Percentiles rank a stretch among this genome's conserved stretches.
Evolutionary conservation across 106 monocot species (phyloP).

Genomic region (Dendrobium chrysotoxum): DNA sequence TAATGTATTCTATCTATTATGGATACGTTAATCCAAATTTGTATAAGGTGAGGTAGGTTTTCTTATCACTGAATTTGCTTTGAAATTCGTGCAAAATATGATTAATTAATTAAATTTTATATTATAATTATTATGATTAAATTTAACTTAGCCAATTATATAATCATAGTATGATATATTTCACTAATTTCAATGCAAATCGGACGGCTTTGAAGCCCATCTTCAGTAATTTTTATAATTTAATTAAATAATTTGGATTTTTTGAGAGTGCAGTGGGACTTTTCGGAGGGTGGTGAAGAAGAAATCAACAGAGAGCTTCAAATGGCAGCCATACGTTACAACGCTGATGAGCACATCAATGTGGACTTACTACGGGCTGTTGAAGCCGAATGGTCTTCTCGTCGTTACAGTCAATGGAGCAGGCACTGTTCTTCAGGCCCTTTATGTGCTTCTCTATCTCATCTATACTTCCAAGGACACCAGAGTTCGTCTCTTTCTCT

Average conservation of each 20-base stretch:
- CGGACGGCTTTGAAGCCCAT: too few species aligned
- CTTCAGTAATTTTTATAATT: not conserved
- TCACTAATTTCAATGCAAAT: too few species aligned
- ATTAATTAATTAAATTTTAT: too few species aligned
- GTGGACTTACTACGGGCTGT: conserved; percentile 62
- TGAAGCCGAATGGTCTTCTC: conserved; percentile 49
- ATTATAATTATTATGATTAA: too few species aligned
- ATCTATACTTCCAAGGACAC: conserved; percentile 34
- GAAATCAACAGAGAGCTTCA: conserved; percentile 43
- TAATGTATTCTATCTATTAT: not conserved
- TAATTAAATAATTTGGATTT: not conserved
- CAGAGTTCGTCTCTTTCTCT: conserved; percentile 16
- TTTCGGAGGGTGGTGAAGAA: conserved; percentile 46
- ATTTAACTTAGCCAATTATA: too few species aligned
- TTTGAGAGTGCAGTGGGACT: conserved; percentile 27
- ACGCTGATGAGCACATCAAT: conserved; percentile 46
- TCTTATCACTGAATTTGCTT: too few species aligned
- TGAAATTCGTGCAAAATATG: too few species aligned
- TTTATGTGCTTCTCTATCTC: conserved; percentile 48
- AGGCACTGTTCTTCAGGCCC: conserved; percentile 41
- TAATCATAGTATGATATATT: too few species aligned
- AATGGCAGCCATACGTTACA: conserved; percentile 35
- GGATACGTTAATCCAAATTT: too few species aligned
- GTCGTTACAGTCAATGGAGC: conserved; percentile 54
- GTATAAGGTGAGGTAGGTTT: too few species aligned